Conservation (phyloP, 2,329 filamentous ascomycete genomes). For the Penicillium crustosum region DNA sequence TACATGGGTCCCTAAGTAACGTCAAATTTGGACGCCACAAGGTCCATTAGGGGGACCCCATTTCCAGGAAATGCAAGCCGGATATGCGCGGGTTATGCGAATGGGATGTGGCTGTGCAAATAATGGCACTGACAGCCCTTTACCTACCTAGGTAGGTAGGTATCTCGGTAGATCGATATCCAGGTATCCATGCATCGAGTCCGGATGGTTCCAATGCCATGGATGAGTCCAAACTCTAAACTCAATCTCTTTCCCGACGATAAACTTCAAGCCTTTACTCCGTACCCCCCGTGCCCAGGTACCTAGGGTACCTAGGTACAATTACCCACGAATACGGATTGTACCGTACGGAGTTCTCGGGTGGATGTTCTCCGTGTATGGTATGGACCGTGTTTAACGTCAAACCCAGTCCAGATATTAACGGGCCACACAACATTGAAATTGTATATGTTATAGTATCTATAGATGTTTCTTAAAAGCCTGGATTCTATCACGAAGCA, state of each 20-base stretch:
- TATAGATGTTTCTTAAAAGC: not conserved
- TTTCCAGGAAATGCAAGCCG: slow-evolving; percentile 29
- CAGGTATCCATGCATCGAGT: not conserved
- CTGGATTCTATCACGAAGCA: not conserved
- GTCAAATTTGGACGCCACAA: slow-evolving; percentile 12
- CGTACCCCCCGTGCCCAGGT: not conserved
- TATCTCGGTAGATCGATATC: not conserved
- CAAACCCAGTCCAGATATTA: not conserved
- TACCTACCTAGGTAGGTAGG: not conserved
- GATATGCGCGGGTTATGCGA: slow-evolving; percentile 18
- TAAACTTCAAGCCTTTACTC: not conserved
- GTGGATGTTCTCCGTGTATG: not conserved
- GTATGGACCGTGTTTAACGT: not conserved
- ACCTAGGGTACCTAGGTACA: too few species aligned
- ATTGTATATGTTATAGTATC: too few species aligned
- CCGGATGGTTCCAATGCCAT: not conserved
- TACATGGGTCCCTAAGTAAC: not conserved
- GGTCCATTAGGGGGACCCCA: slow-evolving; percentile 15
- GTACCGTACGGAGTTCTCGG: not conserved
- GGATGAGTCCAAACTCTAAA: not conserved
- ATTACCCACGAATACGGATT: not conserved
- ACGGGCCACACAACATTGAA: not conserved
- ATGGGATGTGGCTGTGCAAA: slow-evolving; percentile 1
- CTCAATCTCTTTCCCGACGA: not conserved
- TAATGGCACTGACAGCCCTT: not conserved